phyloP scores from a whole-genome alignment of 2,329 filamentous ascomycete genomes.

The Teratosphaeria viscida region DNA sequence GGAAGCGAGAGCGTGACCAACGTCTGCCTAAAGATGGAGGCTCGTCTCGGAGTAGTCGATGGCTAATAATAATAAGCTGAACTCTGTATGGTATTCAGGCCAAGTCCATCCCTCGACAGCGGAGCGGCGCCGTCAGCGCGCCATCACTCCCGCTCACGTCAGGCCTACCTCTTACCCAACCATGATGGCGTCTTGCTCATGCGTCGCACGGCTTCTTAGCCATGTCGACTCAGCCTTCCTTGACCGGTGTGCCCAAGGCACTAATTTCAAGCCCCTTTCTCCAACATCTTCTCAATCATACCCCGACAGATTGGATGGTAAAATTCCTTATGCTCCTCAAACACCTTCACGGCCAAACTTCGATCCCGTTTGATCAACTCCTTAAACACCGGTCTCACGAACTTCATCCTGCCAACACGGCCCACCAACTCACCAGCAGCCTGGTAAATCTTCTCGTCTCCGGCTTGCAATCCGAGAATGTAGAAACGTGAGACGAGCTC shows the following conservation, averaged over 20 bases:
- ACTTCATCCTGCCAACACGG: slow-evolving; percentile 90
- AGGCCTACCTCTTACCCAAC: background rate
- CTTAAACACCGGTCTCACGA: slow-evolving; percentile 76
- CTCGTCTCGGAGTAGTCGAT: no score
- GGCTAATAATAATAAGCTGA: no score
- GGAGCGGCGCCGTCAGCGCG: no score
- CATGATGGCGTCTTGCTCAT: background rate
- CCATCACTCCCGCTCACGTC: background rate
- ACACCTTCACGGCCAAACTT: slow-evolving; percentile 66
- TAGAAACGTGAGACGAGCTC: slow-evolving; percentile 78
- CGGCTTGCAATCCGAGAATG: slow-evolving; percentile 64
- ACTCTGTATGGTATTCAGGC: no score
- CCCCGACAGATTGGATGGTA: slow-evolving; percentile 88
- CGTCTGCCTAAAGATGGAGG: no score
- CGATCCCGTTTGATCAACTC: slow-evolving; percentile 65
- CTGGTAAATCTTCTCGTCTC: slow-evolving; percentile 57
- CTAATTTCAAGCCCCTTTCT: slow-evolving; percentile 1
- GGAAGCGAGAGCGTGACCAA: no score
- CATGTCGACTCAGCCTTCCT: background rate
- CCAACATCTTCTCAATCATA: slow-evolving; percentile 64
- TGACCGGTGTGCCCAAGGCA: no score
- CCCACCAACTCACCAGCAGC: slow-evolving; percentile 67
- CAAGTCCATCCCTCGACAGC: no score
- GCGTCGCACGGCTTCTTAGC: background rate
- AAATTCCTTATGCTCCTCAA: slow-evolving; percentile 78